Evolutionary conservation across 1,139 yeast genomes (phyloP).

Genomic region (Hyphopichia khmerensis): DNA sequence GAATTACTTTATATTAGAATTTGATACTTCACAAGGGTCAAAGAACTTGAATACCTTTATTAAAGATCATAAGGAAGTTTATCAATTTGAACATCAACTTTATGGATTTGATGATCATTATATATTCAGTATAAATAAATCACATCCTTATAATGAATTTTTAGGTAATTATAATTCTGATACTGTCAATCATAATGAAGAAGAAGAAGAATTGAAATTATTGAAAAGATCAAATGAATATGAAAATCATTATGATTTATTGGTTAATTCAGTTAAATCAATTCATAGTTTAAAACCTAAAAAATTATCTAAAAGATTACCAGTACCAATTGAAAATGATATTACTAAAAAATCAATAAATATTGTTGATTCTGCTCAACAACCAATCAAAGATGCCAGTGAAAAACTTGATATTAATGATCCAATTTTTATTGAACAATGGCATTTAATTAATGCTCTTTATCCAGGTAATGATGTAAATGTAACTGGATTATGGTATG

Average conservation of each 20-base stretch:
- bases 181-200: slow-evolving; percentile 11
- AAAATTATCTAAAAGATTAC: slow-evolving; percentile 45
- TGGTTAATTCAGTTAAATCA: slow-evolving; percentile 36
- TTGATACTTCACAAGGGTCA: slow-evolving; percentile 32
- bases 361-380: slow-evolving; percentile 49
- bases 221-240: slow-evolving; percentile 28
- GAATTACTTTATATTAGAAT: slow-evolving; percentile 60
- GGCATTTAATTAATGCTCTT: slow-evolving; percentile 81
- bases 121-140: slow-evolving; percentile 56
- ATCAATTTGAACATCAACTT: slow-evolving; percentile 55
- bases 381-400: slow-evolving; percentile 41
- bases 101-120: slow-evolving; percentile 58
- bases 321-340: slow-evolving; percentile 28
- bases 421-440: slow-evolving; percentile 78
- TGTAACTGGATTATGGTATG: slow-evolving; percentile 82
- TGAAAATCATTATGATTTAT: slow-evolving; percentile 25
- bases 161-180: slow-evolving; percentile 40
- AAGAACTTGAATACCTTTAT: slow-evolving; percentile 33
- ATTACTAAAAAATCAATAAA: slow-evolving; percentile 22
- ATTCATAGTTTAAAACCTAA: slow-evolving; percentile 53
- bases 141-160: slow-evolving; percentile 29
- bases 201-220: slow-evolving; percentile 4
- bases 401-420: slow-evolving; percentile 67
- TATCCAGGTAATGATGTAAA: slow-evolving; percentile 85
- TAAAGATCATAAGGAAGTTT: slow-evolving; percentile 30